Evolutionary conservation across 1,284 basidiomycete species (phyloP), one percentile per base, ranked within the genome.

Genomic region (Mycosarcoma maydis): DNA sequence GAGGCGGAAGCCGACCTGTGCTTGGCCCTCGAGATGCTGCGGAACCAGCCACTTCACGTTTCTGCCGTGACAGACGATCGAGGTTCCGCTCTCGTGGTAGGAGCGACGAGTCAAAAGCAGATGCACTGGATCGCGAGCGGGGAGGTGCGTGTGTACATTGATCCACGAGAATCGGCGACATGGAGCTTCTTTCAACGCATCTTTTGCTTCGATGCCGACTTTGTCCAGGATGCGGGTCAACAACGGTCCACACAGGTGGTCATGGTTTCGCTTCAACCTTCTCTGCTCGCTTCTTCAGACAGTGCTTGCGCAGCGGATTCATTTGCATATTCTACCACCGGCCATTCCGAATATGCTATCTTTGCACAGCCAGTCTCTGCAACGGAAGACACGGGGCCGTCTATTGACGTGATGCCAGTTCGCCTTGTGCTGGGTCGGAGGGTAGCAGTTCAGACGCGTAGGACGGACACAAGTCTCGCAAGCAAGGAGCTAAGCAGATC

Each of bases 11-110:
- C 72, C n/a, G 77, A 75, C 23, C 50, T 80, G 24, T 76, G 76
- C 49, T 49, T 80, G 22, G 75, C 78, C 0, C 53, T 80, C 24
- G 77, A 80, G 50, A 80, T 80, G 77, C 71, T 80, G 6, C 75
- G 78, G 4, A 76, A 80, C 46, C 59, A 67, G 13, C 67, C 76
- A 6, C 56, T 80, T 0, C 56, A 52, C 22, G 52, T 77, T 13
- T 38, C 61, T 0, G 54, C 58, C 4, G 46, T 67, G 7, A 33
- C 54, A 22, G 20, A 19, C 10, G 51, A 71, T n/a, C 34, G 34
- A 10, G 60, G 60, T 13, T 19, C 46, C 37, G 22, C 40, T 20
- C 39, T 38, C 3, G 19, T 40, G 2, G 19, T 34, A 3, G 38
- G 30, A 6, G 23, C 30, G 6, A 11, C 34, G 3, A 30, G 22